Base-by-base conservation (phyloP, 352 stramenopile species). In the Phytophthora rubi region DNA sequence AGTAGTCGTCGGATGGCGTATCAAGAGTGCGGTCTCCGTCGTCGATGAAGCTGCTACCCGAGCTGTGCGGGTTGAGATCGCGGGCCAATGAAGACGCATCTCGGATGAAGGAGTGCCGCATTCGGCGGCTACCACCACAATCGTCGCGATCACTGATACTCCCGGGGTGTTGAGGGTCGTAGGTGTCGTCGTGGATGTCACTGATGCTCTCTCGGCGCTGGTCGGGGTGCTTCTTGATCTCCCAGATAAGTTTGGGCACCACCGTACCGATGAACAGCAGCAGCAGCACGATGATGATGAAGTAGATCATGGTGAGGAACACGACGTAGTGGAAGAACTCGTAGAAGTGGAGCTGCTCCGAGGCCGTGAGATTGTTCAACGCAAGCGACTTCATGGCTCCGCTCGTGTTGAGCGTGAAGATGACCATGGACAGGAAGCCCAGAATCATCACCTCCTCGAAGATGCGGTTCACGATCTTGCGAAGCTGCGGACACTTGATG, bases 271-370 rank as follows among this genome's bases (percentile, higher is more conserved):
- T 83, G 60, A 96, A 91, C 8, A 96, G 72, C 44, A 96, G 77
- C 32, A 93, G 76, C 26, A 96, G 58, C 66, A 96, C 85, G 64
- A 96, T 94, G n/a, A 86, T 16, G 52, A 96, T 94, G 62, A 93
- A 96, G 83, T 94, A 96, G 57, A 96, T 92, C 80, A 94, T 94
- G 6, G 87, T 94, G 18, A 96, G 76, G 63, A 96, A 96, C 48
- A 96, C 86, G 32, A 96, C 83, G 59, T 96, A 96, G 80, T 96
- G 89, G 79, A 96, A 96, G 59, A 96, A 95, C 70, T 96, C 89
- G 76, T 93, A 92, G 58, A 96, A 92, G 64, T 95, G 89, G 13
- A 96, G 85, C 57, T 91, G 82, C 58, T 93, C 84, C 1, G 73
- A 74, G 4, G 62, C 56, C 3, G 84, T 83, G 44, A 96, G 79